Base-by-base conservation (phyloP, 495 filamentous ascomycete species). In the Coniosporium apollinis region DNA sequence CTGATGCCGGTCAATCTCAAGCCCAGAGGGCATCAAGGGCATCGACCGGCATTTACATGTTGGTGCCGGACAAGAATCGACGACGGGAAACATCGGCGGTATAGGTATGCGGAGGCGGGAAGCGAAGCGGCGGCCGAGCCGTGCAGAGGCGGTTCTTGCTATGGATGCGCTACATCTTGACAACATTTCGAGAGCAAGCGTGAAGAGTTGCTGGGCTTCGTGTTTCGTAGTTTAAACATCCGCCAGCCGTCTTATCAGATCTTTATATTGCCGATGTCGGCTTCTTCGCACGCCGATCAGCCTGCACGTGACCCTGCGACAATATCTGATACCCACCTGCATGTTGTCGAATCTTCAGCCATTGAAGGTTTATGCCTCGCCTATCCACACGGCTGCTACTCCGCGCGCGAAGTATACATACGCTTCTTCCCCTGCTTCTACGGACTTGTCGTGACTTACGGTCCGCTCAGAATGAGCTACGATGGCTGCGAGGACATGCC, bases 401-500 rank as follows among this genome's bases (percentile, higher is more conserved):
- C 38, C 54, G 50, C 24, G 81, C 82, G 30, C 54, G 57, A 19
- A 42, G 44, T 0, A 62, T 70, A 34, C 64, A 73, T 22, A 64
- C 67, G 0, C 56, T 78, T 24, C 67, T 91, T 0, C 65, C 76
- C 6, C 43, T 65, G 0, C 68, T 96, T 2, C 70, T 96, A 2
- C 69, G 62, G 11, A 62, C 69, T 42, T 84, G 79, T 39, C 72
- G 85, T 19, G 63, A 72, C 28, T 52, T 91, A 5, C 40, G 39
- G 10, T 76, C 76, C 8, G 79, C 83, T 2, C 59, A 54, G 13
- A 77, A 76, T 49, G 89, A 97, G 56, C 65, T 96, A 5, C 77
- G 82, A 17, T 97, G 89, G 89, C 69, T 97, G 11, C 59, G 61
- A 15, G 73, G 84, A 46, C 69, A 80, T 46, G 71, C 67, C 4